Conservation (phyloP, 164 flowering plant species). For the Hamamelis virginiana region DNA sequence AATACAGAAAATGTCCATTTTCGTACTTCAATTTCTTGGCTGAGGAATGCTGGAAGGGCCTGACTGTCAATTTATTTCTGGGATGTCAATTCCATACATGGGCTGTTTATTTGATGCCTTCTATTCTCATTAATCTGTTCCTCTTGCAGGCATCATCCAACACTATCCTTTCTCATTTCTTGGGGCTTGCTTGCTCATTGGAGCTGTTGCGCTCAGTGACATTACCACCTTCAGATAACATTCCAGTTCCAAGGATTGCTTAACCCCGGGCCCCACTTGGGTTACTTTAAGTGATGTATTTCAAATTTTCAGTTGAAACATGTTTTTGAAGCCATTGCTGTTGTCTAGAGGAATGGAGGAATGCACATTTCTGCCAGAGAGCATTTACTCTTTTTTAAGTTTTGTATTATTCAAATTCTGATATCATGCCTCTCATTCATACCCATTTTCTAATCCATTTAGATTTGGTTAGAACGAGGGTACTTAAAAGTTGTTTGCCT, state of each 20-base stretch:
- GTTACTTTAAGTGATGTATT: neutral
- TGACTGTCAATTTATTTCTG: too few relatives aligned
- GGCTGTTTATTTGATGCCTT: neutral
- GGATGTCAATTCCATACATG: neutral
- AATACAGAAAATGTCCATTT: neutral
- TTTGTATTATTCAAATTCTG: neutral
- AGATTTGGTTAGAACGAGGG: neutral
- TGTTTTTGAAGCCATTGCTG: slow-evolving; percentile 13
- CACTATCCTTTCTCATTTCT: slow-evolving; percentile 89
- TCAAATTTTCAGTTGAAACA: neutral
- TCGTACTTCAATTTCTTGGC: neutral
- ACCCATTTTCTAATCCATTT: neutral
- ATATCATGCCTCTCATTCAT: slow-evolving; percentile 1
- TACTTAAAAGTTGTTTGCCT: too few relatives aligned
- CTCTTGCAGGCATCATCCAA: slow-evolving; percentile 87
- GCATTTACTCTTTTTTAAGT: neutral
- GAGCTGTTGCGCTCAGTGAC: slow-evolving; percentile 94
- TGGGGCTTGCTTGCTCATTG: slow-evolving; percentile 85
- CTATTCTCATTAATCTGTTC: neutral
- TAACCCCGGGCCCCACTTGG: slow-evolving; percentile 21
- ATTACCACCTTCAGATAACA: slow-evolving; percentile 56
- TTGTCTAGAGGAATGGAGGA: neutral
- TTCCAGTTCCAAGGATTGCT: slow-evolving; percentile 53
- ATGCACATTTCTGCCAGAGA: neutral
- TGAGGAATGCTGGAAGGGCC: neutral